phyloP scores from a whole-genome alignment of 2,329 filamentous ascomycete species.

The Cercospora sp. region DNA sequence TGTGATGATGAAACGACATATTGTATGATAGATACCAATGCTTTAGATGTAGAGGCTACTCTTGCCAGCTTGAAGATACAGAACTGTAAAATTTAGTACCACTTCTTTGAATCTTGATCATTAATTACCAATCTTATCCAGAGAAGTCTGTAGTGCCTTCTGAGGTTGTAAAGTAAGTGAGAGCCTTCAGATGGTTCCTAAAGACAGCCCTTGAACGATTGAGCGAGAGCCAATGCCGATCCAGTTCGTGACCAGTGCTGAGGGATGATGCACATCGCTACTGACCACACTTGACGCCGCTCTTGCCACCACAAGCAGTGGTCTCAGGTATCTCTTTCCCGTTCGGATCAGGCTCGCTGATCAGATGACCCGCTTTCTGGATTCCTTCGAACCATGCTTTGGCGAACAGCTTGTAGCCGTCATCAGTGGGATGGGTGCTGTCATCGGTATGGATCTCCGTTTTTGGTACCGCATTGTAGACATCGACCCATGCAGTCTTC shows the following conservation, averaged over 20 bases:
- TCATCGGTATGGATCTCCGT: background rate
- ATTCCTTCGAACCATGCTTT: background rate
- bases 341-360: background rate
- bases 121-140: background rate
- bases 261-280: background rate
- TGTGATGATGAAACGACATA: background rate
- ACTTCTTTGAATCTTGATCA: background rate
- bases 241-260: too few species aligned
- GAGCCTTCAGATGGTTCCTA: too few species aligned
- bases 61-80: background rate
- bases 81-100: background rate
- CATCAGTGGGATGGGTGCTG: background rate
- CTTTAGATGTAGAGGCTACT: background rate
- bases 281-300: background rate
- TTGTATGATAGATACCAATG: background rate
- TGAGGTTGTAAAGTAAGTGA: too few species aligned
- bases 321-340: background rate
- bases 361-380: background rate
- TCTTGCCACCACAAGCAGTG: background rate
- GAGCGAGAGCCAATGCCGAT: too few species aligned
- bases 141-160: too few species aligned
- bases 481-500: constrained; percentile 10
- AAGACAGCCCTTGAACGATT: too few species aligned
- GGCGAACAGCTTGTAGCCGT: background rate
- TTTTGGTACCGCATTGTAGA: constrained; percentile 1